These are phyloP conservation scores for Candida andamanensis DNA, from an alignment of 805 yeast genomes.

Conservation along the genomic window DNA sequence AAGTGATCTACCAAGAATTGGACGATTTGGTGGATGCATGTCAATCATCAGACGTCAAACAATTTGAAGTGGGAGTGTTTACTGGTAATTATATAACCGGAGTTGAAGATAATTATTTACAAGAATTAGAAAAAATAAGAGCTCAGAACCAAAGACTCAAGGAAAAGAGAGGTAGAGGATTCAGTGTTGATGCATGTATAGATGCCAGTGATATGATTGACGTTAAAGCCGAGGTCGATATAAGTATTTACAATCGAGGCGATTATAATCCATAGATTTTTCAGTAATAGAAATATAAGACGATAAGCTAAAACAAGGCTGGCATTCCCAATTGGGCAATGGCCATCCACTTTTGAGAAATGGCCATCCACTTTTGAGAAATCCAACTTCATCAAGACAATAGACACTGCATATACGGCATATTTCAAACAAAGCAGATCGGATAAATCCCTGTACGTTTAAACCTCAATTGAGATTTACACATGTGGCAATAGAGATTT, in stretches of 20 bases:
- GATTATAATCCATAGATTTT: constrained; percentile 29
- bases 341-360: too few species aligned
- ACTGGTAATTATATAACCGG: constrained; percentile 96
- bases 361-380: too few species aligned
- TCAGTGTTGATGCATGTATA: constrained; percentile 37
- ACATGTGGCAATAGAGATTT: too few species aligned
- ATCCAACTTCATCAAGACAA: too few species aligned
- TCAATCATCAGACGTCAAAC: constrained; percentile 42
- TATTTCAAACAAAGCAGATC: too few species aligned
- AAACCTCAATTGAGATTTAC: too few species aligned
- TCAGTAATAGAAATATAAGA: too few species aligned
- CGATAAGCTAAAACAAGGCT: too few species aligned
- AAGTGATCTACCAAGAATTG: constrained; percentile 81
- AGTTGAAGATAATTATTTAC: constrained; percentile 73
- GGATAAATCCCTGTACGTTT: too few species aligned
- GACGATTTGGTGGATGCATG: constrained; percentile 83
- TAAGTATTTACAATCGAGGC: constrained; percentile 53
- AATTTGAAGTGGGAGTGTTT: constrained; percentile 94
- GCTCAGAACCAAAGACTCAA: constrained; percentile 60
- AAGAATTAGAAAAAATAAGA: constrained; percentile 76
- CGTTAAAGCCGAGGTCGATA: constrained; percentile 73
- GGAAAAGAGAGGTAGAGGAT: constrained; percentile 33
- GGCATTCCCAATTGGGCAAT: too few species aligned
- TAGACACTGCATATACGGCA: too few species aligned
- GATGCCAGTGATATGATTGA: constrained; percentile 47